Evolutionary conservation across 352 stramenopile genomes (phyloP).

Genomic region (Thraustochytrium sp.): DNA sequence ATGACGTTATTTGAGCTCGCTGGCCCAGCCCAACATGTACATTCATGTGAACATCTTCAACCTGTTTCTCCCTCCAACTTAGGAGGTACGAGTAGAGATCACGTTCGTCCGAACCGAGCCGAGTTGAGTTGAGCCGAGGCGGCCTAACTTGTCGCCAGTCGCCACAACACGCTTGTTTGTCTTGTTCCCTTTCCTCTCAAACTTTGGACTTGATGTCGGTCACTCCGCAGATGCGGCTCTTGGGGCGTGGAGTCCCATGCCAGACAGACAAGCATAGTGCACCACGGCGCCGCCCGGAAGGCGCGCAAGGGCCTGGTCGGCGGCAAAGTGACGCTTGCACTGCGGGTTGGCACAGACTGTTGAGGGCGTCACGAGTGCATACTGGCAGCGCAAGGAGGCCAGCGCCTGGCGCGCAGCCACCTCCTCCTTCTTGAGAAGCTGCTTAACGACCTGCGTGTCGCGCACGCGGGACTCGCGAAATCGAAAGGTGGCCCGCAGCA

Average conservation of each 20-base stretch:
- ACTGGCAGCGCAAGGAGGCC: not conserved
- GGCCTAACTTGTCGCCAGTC: not conserved
- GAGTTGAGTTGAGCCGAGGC: not conserved
- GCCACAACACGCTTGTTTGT: not conserved
- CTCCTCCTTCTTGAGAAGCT: slow-evolving; percentile 21
- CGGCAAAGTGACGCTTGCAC: not conserved
- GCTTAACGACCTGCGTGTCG: slow-evolving; percentile 25
- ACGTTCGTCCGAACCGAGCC: too few species aligned
- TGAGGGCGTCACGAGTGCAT: not conserved
- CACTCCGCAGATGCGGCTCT: not conserved
- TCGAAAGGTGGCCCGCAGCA: not conserved
- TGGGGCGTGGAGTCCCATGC: too few species aligned
- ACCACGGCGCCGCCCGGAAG: not conserved
- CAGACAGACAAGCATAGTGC: slow-evolving; percentile 38
- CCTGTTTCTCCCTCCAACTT: too few species aligned
- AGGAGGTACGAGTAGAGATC: too few species aligned
- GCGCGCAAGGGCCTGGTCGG: slow-evolving; percentile 6
- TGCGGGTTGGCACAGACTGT: slow-evolving; percentile 7
- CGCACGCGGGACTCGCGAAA: not conserved
- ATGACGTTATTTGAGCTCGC: too few species aligned
- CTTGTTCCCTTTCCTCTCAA: not conserved
- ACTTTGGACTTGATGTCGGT: not conserved
- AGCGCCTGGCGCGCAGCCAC: not conserved
- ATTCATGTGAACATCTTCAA: not conserved
- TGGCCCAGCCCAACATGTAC: too few species aligned